Evolutionary conservation across 225 moss, liverwort and hornwort species (phyloP).

Genomic region (Polytrichum commune): DNA sequence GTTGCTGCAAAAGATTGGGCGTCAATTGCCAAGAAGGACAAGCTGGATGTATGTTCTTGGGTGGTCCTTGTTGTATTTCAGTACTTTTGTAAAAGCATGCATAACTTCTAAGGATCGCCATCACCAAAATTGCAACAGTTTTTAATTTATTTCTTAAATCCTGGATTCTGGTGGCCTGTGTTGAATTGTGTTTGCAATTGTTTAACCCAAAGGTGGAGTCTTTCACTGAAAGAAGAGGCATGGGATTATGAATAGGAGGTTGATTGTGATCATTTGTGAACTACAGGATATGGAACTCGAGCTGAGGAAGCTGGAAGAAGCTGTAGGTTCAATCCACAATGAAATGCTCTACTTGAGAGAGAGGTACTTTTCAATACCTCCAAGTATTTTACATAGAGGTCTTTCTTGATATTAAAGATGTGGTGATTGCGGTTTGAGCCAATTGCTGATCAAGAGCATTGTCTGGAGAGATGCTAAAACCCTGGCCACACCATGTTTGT

Average conservation of each 20-base stretch:
- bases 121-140: neutral
- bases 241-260: no score
- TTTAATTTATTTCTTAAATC: neutral
- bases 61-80: no score
- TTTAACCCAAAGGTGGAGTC: neutral
- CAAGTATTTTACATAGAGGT: no score
- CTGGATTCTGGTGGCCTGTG: neutral
- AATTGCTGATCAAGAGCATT: no score
- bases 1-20: constrained; percentile 94
- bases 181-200: neutral
- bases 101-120: no score
- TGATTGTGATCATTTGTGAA: neutral
- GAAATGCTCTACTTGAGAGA: constrained; percentile 91
- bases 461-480: no score
- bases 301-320: constrained; percentile 85
- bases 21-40: constrained; percentile 92
- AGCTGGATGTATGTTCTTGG: constrained; percentile 68
- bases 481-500: no score
- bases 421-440: no score
- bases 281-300: constrained; percentile 86
- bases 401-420: no score
- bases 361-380: constrained; percentile 40
- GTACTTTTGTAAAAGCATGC: no score
- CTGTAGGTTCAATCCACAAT: constrained; percentile 66
- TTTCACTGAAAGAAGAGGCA: no score